A percentile compares a stretch with the other conserved stretches of the same genome.
phyloP scores from a whole-genome alignment of 1,139 yeast genomes.

The Blastobotrys ciferrii region DNA sequence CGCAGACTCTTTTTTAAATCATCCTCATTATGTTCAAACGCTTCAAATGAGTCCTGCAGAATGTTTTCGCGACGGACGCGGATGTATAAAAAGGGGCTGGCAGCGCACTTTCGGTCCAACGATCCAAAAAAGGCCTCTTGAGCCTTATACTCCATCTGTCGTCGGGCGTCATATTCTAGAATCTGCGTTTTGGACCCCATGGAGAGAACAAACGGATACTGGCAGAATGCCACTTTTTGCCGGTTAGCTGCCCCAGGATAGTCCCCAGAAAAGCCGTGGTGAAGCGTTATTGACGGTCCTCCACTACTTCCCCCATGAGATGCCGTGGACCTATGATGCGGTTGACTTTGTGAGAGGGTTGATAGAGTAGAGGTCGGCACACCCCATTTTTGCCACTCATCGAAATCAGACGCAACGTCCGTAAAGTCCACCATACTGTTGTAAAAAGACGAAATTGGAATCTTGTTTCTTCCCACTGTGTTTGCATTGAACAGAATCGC shows the following conservation, averaged over 20 bases:
- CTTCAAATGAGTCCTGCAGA: slow-evolving; percentile 71
- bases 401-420: slow-evolving; percentile 75
- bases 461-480: slow-evolving; percentile 36
- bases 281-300: slow-evolving; percentile 5
- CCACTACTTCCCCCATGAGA: not conserved
- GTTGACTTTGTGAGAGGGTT: not conserved
- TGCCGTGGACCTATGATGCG: not conserved
- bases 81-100: slow-evolving; percentile 68
- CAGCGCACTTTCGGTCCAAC: slow-evolving; percentile 55
- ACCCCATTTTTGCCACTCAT: slow-evolving; percentile 61
- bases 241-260: slow-evolving; percentile 11
- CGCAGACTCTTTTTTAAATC: slow-evolving; percentile 73
- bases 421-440: slow-evolving; percentile 80
- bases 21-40: slow-evolving; percentile 54
- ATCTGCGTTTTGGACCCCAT: slow-evolving; percentile 79
- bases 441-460: slow-evolving; percentile 61
- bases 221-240: slow-evolving; percentile 52
- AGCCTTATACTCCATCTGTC: slow-evolving; percentile 83
- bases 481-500: slow-evolving; percentile 58
- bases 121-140: slow-evolving; percentile 86
- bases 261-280: slow-evolving; percentile 13
- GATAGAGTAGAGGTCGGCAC: slow-evolving; percentile 17
- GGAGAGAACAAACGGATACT: slow-evolving; percentile 77
- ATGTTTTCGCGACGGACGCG: slow-evolving; percentile 65
- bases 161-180: slow-evolving; percentile 76